phyloP scores from a whole-genome alignment of 805 yeast genomes.

The Wickerhamomyces canadensis region DNA sequence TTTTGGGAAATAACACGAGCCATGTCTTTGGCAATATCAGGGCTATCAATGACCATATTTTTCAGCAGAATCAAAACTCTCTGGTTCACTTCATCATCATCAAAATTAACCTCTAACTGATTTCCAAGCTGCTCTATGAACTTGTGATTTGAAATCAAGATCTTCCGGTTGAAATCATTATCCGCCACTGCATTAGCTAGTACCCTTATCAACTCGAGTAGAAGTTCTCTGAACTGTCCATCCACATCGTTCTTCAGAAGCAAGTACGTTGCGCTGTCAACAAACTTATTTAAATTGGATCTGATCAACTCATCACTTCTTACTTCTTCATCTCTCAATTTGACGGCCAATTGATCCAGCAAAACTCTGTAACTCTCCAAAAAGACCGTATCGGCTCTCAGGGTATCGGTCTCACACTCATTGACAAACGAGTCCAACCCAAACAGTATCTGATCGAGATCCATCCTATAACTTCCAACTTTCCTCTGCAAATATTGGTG shows the following conservation, averaged over 20 bases:
- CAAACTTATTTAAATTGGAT: constrained; percentile 12
- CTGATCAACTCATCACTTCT: constrained; percentile 13
- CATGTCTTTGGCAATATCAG: constrained; percentile 8
- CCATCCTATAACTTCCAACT: constrained; percentile 20
- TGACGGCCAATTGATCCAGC: constrained; percentile 19
- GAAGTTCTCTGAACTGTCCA: constrained; percentile 6
- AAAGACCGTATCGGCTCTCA: constrained; percentile 11
- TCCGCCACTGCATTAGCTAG: constrained; percentile 24
- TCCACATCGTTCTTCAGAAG: constrained; percentile 1
- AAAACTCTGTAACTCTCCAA: constrained; percentile 18
- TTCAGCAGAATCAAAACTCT: constrained; percentile 12
- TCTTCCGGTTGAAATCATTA: constrained; percentile 16
- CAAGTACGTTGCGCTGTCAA: constrained; percentile 9
- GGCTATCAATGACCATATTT: constrained; percentile 16
- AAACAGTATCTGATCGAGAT: constrained; percentile 20
- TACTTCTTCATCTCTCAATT: constrained; percentile 14
- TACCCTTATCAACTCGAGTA: constrained; percentile 18
- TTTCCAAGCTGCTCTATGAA: constrained; percentile 8
- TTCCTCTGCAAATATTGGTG: too few relatives aligned
- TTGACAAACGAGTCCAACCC: constrained; percentile 21
- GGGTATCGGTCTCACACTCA: constrained; percentile 8
- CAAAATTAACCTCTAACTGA: constrained; percentile 15
- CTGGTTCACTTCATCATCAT: constrained; percentile 18
- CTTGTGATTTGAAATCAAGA: constrained; percentile 3
- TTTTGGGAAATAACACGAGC: constrained; percentile 9